These are phyloP conservation scores for Leonotis leonurus DNA, from an alignment of 257 asterid genomes.

Conservation along the genomic window DNA sequence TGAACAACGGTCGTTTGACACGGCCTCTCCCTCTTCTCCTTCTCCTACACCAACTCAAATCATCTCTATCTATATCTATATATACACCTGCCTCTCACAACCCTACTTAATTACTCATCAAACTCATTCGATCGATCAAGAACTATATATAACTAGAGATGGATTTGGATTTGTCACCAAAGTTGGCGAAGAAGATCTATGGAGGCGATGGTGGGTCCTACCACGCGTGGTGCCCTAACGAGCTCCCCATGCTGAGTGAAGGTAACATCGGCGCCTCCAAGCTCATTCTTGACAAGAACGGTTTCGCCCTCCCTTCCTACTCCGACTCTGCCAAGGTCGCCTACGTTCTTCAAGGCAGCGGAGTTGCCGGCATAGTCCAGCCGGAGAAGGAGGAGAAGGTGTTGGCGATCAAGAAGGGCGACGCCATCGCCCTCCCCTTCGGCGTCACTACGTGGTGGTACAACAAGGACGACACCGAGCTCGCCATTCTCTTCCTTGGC, in stretches of 20 bases:
- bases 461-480: too few relatives aligned
- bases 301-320: conserved; percentile 54
- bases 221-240: conserved; percentile 65
- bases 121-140: too few relatives aligned
- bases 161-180: conserved; percentile 66
- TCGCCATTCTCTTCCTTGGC: too few relatives aligned
- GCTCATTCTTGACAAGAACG: conserved; percentile 52
- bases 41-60: too few relatives aligned
- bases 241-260: conserved; percentile 48
- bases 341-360: conserved; percentile 73
- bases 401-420: conserved; percentile 70
- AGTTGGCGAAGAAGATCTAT: conserved; percentile 42
- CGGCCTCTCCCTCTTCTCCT: not conserved
- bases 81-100: not conserved
- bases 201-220: conserved; percentile 78
- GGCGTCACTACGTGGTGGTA: too few relatives aligned
- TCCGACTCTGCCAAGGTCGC: conserved; percentile 71
- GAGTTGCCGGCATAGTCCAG: conserved; percentile 74
- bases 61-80: not conserved
- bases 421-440: conserved; percentile 75
- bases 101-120: not conserved
- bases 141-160: too few relatives aligned
- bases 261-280: conserved; percentile 71
- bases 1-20: not conserved
- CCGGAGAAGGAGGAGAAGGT: conserved; percentile 85